Evolutionary conservation across 345 rosid genomes (phyloP).

Genomic region (Mangifera indica): DNA sequence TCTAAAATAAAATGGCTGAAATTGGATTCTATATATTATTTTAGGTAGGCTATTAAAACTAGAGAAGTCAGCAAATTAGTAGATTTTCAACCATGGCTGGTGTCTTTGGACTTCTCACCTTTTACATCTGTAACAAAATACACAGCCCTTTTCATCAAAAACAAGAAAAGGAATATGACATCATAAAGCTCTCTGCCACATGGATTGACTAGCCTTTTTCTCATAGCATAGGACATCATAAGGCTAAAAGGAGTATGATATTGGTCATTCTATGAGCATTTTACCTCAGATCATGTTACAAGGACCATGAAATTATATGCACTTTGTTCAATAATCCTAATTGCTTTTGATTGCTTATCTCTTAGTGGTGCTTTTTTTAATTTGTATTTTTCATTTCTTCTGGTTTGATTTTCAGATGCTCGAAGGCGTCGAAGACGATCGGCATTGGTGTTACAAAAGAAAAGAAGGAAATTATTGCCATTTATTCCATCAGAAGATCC

Average conservation of each 20-base stretch:
- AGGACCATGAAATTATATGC: neutral
- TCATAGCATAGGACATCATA: neutral
- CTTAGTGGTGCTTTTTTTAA: slow-evolving; percentile 18
- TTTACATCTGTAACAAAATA: no score
- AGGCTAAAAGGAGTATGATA: neutral
- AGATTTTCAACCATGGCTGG: neutral
- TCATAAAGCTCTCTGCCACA: neutral
- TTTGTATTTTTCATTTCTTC: slow-evolving; percentile 11
- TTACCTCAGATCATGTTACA: neutral
- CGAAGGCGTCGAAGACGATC: slow-evolving; percentile 68
- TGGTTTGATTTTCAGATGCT: slow-evolving; percentile 32
- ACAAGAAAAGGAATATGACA: no score
- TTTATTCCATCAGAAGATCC: slow-evolving; percentile 71
- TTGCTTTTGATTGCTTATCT: slow-evolving; percentile 12
- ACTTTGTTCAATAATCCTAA: slow-evolving; percentile 2
- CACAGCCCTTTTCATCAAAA: no score
- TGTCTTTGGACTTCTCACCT: neutral
- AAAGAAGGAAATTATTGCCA: slow-evolving; percentile 65
- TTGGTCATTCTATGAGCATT: neutral
- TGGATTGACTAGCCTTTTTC: slow-evolving; percentile 6
- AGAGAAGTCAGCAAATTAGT: no score
- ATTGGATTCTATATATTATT: no score
- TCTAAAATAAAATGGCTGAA: neutral
- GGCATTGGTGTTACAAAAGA: slow-evolving; percentile 73
- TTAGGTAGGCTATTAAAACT: neutral